These are phyloP conservation scores for Cercophora newfieldiana DNA, from an alignment of 495 filamentous ascomycete genomes.

Conservation along the genomic window DNA sequence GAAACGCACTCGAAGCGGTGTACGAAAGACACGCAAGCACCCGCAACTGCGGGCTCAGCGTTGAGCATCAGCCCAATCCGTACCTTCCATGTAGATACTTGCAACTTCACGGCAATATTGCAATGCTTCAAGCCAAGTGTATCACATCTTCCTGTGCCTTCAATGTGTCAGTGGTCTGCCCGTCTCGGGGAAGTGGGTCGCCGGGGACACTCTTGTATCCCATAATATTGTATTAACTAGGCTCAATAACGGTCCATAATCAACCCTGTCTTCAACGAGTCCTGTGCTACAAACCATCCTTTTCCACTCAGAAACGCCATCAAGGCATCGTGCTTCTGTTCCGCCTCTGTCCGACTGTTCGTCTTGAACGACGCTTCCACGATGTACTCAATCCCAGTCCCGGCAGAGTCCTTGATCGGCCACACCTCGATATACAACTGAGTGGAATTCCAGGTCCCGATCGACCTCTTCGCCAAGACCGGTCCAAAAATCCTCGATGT, in stretches of 20 bases:
- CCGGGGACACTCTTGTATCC: no score
- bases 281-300: slow-evolving; percentile 26
- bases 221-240: background rate
- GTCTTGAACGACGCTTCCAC: slow-evolving; percentile 36
- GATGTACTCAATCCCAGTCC: slow-evolving; percentile 23
- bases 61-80: no score
- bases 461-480: slow-evolving; percentile 28
- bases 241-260: slow-evolving; percentile 28
- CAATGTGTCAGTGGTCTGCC: no score
- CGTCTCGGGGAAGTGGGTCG: no score
- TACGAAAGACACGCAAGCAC: no score
- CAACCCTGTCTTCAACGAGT: slow-evolving; percentile 26
- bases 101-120: no score
- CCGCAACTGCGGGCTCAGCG: no score
- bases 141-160: no score
- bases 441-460: slow-evolving; percentile 25
- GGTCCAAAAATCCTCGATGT: slow-evolving; percentile 27
- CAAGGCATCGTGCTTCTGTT: slow-evolving; percentile 4
- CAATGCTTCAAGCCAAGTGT: no score
- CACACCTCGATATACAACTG: slow-evolving; percentile 33
- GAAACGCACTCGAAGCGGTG: no score
- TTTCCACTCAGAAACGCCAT: slow-evolving; percentile 13
- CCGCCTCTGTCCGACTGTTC: slow-evolving; percentile 2
- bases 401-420: slow-evolving; percentile 23
- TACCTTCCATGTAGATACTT: no score